phyloP scores from a whole-genome alignment of 208 protist species.

The Wallacemonas collosoma region DNA sequence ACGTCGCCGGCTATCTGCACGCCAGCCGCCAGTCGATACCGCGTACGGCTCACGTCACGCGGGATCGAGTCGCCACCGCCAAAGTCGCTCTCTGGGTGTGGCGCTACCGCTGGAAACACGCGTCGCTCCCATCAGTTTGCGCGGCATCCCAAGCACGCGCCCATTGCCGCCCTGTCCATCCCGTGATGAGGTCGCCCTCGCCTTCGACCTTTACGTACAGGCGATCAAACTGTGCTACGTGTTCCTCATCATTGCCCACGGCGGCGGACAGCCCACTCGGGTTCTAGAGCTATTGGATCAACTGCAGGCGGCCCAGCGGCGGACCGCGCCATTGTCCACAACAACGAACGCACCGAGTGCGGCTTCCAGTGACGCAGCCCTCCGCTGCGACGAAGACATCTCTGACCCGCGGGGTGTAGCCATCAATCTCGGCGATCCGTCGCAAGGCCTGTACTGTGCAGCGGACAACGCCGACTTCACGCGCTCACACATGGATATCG shows the following conservation, averaged over 20 bases:
- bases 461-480: constrained; percentile 6
- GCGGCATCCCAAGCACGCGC: background rate
- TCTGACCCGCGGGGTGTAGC: background rate
- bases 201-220: constrained; percentile 12
- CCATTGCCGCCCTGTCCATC: background rate
- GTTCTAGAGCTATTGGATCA: constrained; percentile 21
- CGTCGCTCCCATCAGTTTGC: background rate
- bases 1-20: no score
- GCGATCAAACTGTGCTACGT: constrained; percentile 30
- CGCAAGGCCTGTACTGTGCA: background rate
- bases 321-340: no score
- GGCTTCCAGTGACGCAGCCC: no score
- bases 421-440: background rate
- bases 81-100: background rate
- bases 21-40: no score
- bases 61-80: no score
- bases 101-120: background rate
- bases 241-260: constrained; percentile 22
- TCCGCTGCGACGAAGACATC: background rate
- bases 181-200: background rate
- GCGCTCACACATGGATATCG: constrained; percentile 6
- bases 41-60: no score
- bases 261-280: constrained; percentile 19
- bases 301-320: constrained; percentile 10
- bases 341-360: no score